These are phyloP conservation scores for Syncephalastrum racemosum DNA, from an alignment of 371 early-diverging fungal genomes.

Conservation along the genomic window DNA sequence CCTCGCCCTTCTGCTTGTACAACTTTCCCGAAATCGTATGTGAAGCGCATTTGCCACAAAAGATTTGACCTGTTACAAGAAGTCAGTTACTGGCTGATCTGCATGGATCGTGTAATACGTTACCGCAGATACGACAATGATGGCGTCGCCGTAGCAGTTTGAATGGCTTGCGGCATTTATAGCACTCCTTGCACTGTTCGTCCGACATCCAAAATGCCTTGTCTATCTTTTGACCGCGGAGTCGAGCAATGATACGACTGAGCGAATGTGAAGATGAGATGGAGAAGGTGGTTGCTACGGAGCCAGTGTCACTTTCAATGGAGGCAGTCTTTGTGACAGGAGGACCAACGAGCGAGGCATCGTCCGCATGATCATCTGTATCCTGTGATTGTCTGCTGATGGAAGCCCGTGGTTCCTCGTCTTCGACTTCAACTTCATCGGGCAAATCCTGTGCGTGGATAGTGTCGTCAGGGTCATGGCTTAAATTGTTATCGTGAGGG, in stretches of 20 bases:
- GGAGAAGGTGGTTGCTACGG: slow-evolving; percentile 54
- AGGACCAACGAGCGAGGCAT: slow-evolving; percentile 23
- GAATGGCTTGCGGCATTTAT: slow-evolving; percentile 78
- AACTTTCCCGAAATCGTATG: slow-evolving; percentile 71
- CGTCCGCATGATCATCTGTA: slow-evolving; percentile 11
- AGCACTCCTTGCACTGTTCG: slow-evolving; percentile 81
- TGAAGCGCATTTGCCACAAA: slow-evolving; percentile 80
- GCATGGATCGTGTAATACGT: slow-evolving; percentile 7
- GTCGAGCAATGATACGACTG: slow-evolving; percentile 53
- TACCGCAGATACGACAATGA: slow-evolving; percentile 88
- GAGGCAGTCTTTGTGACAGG: slow-evolving; percentile 44
- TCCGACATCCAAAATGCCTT: slow-evolving; percentile 88
- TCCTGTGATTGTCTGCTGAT: slow-evolving; percentile 14
- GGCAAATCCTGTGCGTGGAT: no score
- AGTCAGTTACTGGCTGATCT: neutral
- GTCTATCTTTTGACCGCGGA: slow-evolving; percentile 63
- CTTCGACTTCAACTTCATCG: neutral
- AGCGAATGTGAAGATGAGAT: slow-evolving; percentile 60
- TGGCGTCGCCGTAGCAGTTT: slow-evolving; percentile 74
- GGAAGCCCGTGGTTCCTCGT: slow-evolving; percentile 2
- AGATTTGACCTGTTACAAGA: slow-evolving; percentile 63
- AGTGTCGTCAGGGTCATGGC: neutral
- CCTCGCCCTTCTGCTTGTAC: slow-evolving; percentile 69
- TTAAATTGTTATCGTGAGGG: neutral
- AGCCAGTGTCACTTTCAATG: slow-evolving; percentile 53